Evolutionary conservation across 306 rosid genomes (phyloP), one percentile per base, ranked within the genome.

Genomic region (Datisca glomerata): DNA sequence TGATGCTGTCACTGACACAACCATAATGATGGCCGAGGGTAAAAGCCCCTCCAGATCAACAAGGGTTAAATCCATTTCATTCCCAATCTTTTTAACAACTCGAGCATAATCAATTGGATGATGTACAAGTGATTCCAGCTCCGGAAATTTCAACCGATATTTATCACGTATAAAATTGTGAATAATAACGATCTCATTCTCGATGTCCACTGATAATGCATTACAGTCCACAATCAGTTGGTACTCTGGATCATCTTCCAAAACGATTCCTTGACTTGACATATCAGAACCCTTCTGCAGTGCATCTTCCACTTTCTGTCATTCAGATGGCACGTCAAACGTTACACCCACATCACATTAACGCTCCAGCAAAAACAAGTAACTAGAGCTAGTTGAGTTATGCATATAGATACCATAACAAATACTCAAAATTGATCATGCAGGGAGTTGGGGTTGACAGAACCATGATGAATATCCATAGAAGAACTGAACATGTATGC

Each of bases 171-270:
- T 84, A 61, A 84, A 89, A 54, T 77, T 84, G 66, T 89, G 98
- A 58, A 89, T 70, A 31, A 80, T 80, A 25, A 83, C 65, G 49
- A 84, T 85, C 69, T 89, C 98, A 60, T 89, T 89, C 65, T 89
- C 98, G 39, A 89, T 84, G 54, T 89, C 98, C 57, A 89, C 98
- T 0, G 95, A 89, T 53, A 89, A 55, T 3, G 80, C 65, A 59
- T 89, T 89, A 54, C 98, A 84, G 45, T 89, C 95, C 63, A 89
- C 93, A 58, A 89, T 84, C 54, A 89, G 64, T 68, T 77, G 93
- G 70, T 83, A 84, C 63, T 89, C 95, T 3, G 93, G 98, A 68
- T 89, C 95, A 58, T 89, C 98, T 61, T 80, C 93, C 73, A 89
- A 49, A 34, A 67, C 81, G 38, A 75, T 59, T 25, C 75, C 84